Base-by-base conservation (phyloP, 495 filamentous ascomycete species). In the Daldinia vernicosa region DNA sequence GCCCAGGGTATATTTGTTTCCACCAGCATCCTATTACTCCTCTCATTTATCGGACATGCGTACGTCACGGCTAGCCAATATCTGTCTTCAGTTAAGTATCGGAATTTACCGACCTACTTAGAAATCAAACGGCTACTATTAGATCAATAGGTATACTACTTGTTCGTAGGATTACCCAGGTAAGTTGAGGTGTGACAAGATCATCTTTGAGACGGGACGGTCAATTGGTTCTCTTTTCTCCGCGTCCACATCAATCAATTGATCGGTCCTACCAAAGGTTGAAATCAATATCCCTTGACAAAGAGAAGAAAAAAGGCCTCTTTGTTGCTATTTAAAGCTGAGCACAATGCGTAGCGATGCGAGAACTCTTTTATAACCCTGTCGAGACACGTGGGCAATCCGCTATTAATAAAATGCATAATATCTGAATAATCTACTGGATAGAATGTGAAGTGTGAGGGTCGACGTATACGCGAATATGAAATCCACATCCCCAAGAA, bases 261-360 rank as follows among this genome's bases (percentile, higher is more conserved):
- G 22, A n/a, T 61, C 61, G 55, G 55, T 55, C 30, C 35, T 53
- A 27, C 57, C 22, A 58, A 19, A 32, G 27, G 14, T 45, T 27
- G 12, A 35, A 33, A 40, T 57, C 15, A 40, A 4, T 43, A 63
- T 69, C 59, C 59, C 52, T 52, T 50, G 52, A 60, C 17, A 32
- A 14, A 60, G 54, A 60, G 47, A 60, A 60, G 50, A 28, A 51
- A 24, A 32, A 63, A 39, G 53, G 14, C 4, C 6, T 54, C 51
- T n/a, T 33, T 53, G 52, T 53, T 63, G n/a, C 67, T 70, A 65
- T 70, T 63, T 69, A 63, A 69, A 69, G 40, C 52, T 43, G 12
- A 26, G 39, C 15, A 22, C n/a, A n/a, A 24, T 40, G 12, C 43
- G 19, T 59, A 51, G 43, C 22, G 28, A 52, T 58, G 56, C 27